phyloP scores from a whole-genome alignment of 345 rosid species.

The Eucalyptus viminalis region DNA sequence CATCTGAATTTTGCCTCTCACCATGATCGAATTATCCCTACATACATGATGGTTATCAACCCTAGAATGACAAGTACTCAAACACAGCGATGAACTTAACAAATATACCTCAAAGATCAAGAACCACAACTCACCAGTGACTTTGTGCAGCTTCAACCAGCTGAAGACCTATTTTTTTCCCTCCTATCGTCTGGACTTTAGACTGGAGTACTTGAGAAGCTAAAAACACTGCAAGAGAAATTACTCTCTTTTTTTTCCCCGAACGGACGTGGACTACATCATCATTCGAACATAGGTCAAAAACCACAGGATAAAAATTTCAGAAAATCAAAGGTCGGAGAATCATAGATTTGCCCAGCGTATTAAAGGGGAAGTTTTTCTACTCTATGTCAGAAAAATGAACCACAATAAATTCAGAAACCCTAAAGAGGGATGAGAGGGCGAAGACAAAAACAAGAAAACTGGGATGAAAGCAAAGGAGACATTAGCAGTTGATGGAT shows the following conservation, averaged over 20 bases:
- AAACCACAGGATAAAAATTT: background rate
- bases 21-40: background rate
- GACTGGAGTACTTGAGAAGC: background rate
- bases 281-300: background rate
- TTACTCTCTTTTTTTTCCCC: background rate
- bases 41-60: background rate
- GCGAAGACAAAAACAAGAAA: background rate
- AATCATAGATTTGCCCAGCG: background rate
- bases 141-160: background rate
- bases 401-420: background rate
- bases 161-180: background rate
- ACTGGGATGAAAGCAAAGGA: background rate
- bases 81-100: background rate
- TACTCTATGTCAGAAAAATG: background rate
- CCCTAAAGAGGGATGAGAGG: background rate
- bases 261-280: background rate
- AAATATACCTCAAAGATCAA: background rate
- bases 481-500: background rate
- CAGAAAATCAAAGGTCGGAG: background rate
- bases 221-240: background rate
- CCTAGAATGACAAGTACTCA: background rate
- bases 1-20: background rate
- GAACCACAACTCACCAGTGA: background rate
- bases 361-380: background rate
- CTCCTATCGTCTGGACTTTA: background rate